Percentiles rank a stretch among this genome's conserved stretches.
phyloP scores from a whole-genome alignment of 1,284 basidiomycete genomes.

The Cryptococcus wingfieldii region DNA sequence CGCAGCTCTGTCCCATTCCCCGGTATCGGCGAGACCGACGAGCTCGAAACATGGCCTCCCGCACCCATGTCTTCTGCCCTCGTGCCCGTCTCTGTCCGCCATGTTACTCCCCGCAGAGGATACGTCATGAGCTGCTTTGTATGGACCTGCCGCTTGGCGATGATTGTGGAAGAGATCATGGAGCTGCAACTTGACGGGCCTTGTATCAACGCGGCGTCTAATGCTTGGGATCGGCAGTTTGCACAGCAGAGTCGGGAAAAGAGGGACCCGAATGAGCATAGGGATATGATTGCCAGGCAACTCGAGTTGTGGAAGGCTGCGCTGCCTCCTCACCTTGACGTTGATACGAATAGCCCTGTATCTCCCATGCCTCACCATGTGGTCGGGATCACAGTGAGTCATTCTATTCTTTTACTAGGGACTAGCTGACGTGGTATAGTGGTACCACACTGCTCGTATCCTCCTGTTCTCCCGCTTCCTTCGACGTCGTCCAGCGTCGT shows the following conservation, averaged over 20 bases:
- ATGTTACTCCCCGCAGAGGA: constrained; percentile 25
- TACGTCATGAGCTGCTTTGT: constrained; percentile 39
- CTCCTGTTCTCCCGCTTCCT: constrained; percentile 41
- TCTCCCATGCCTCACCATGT: constrained; percentile 40
- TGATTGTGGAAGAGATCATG: constrained; percentile 43
- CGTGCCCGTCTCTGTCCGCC: constrained; percentile 18
- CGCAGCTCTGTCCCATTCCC: constrained; percentile 48
- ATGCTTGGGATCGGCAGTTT: constrained; percentile 11
- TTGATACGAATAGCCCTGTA: constrained; percentile 11
- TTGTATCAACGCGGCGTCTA: constrained; percentile 7
- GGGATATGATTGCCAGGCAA: constrained; percentile 20
- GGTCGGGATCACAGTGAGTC: constrained; percentile 35
- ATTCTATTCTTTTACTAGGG: not conserved
- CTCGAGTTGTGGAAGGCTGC: constrained; percentile 29
- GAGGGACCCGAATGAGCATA: constrained; percentile 1
- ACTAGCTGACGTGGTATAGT: constrained; percentile 15
- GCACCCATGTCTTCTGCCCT: constrained; percentile 22
- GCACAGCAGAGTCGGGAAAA: constrained; percentile 1
- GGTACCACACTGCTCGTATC: constrained; percentile 39
- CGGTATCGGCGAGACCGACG: constrained; percentile 46
- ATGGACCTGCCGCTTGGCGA: constrained; percentile 38
- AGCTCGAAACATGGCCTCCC: constrained; percentile 49
- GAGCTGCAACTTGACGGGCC: constrained; percentile 34
- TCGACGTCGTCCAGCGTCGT: constrained; percentile 6
- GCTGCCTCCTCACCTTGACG: constrained; percentile 27